These are phyloP conservation scores for Zymoseptoria brevis DNA, from an alignment of 2,329 filamentous ascomycete species.

Conservation along the genomic window DNA sequence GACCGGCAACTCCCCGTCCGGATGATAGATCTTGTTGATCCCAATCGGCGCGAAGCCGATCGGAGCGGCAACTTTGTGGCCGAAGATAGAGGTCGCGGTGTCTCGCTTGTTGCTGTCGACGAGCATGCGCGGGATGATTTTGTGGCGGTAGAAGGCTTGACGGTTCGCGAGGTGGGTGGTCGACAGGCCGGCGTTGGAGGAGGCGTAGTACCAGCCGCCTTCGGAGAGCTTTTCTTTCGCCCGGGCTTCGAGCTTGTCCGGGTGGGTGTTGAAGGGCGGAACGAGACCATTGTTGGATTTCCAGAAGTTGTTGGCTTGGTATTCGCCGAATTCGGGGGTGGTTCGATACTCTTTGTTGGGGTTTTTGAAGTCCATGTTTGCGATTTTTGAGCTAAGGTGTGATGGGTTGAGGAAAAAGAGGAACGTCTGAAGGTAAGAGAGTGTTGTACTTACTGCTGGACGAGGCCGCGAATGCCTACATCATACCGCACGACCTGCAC, in stretches of 20 bases:
- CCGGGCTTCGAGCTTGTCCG: slow-evolving; percentile 50
- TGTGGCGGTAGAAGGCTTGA: slow-evolving; percentile 56
- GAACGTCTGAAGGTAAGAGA: not conserved
- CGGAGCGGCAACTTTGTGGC: slow-evolving; percentile 51
- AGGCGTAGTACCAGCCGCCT: slow-evolving; percentile 53
- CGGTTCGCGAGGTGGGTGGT: slow-evolving; percentile 50
- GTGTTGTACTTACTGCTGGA: not conserved
- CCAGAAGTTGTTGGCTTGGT: slow-evolving; percentile 51
- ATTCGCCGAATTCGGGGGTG: slow-evolving; percentile 48
- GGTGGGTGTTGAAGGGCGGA: slow-evolving; percentile 51
- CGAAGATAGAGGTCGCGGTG: slow-evolving; percentile 51
- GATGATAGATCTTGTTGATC: slow-evolving; percentile 59
- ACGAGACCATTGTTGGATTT: slow-evolving; percentile 44
- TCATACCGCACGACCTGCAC: not conserved
- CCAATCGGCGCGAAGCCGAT: slow-evolving; percentile 59
- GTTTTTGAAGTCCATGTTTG: slow-evolving; percentile 42
- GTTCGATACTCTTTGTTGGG: slow-evolving; percentile 43
- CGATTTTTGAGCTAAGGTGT: not conserved
- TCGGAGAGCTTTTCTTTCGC: slow-evolving; percentile 50
- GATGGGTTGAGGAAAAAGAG: not conserved
- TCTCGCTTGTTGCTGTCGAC: slow-evolving; percentile 54
- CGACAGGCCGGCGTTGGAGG: slow-evolving; percentile 49
- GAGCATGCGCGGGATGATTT: slow-evolving; percentile 54
- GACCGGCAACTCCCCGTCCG: slow-evolving; percentile 50
- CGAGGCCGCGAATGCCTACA: not conserved